Evolutionary conservation across 164 flowering plant species (phyloP).

Genomic region (Litsea cubeba): DNA sequence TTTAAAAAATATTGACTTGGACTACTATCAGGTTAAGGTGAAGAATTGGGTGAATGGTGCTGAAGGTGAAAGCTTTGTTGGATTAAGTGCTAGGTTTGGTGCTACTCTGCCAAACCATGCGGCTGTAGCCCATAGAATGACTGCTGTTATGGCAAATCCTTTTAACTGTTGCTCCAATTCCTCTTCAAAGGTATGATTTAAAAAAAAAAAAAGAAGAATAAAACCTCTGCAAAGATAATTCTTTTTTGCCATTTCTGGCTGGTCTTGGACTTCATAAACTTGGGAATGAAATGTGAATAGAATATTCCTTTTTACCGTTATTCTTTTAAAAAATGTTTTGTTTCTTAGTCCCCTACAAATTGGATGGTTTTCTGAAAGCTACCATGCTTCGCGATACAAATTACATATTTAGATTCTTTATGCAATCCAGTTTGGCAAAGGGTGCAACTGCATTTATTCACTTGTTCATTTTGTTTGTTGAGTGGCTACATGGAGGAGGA

Average conservation of each 20-base stretch:
- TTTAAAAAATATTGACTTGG: background rate
- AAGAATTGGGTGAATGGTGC: slow-evolving; percentile 62
- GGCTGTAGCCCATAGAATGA: slow-evolving; percentile 25
- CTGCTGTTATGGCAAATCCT: slow-evolving; percentile 58
- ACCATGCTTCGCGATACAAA: background rate
- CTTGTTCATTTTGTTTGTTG: background rate
- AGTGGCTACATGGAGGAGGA: background rate
- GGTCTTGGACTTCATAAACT: background rate
- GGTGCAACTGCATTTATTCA: background rate
- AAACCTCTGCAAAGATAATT: background rate
- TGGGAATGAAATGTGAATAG: background rate
- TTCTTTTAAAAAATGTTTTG: background rate
- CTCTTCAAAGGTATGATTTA: slow-evolving; percentile 43
- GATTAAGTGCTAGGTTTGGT: slow-evolving; percentile 75
- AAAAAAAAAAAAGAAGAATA: too few species aligned
- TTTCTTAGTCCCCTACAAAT: background rate
- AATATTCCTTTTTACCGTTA: background rate
- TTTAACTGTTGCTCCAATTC: slow-evolving; percentile 46
- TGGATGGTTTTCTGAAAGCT: background rate
- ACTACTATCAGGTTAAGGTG: slow-evolving; percentile 63
- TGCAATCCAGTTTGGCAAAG: background rate
- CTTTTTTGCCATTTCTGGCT: background rate
- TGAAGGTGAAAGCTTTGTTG: slow-evolving; percentile 40
- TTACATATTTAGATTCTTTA: background rate
- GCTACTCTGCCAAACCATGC: slow-evolving; percentile 44